Evolutionary conservation across 2,329 filamentous ascomycete genomes (phyloP), one percentile per base, ranked within the genome.

Genomic region (Bisporella sp.): DNA sequence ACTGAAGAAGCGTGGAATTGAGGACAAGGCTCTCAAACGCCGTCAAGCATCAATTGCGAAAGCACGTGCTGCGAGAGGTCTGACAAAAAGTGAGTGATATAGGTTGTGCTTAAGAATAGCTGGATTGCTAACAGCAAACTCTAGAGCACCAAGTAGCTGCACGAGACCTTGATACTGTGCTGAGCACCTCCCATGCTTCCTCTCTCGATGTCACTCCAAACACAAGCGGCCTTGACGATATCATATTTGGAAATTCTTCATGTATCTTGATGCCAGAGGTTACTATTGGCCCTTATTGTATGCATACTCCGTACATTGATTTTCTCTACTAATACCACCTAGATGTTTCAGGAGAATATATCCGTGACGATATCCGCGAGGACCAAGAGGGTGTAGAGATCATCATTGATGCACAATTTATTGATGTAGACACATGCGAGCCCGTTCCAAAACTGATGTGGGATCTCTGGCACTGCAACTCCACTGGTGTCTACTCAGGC

Each of bases 341-440:
- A 21, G 21, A 21, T 21, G 66, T 71, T 31, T 58, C 60, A 6
- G 67, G 68, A 11, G 69, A 71, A 49, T 58, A 66, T 4, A 63
- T 71, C 48, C 66, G 69, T 33, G 49, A 63, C 12, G 60, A 71
- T 51, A 60, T 71, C 41, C 50, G 51, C 5, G 68, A 72, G 13
- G 60, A 55, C 13, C 61, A 72, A 53, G 52, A 43, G 1, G 69
- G 69, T 46, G 61, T 71, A 8, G 64, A 66, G n/a, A 56, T 72
- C n/a, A 64, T 64, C 48, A 60, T 72, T 49, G 68, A 72, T 48
- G 64, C 69, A 45, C 68, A 71, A 60, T 67, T 80, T 48, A 70
- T 80, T 52, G 76, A 81, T 52, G 68, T 76, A 33, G 66, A 71
- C 42, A 79, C 76, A 3, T 81, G 77, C 64, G 65, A 77, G 58